Percentiles rank a stretch among this genome's conserved stretches.
Evolutionary conservation across 2,329 filamentous ascomycete species (phyloP).

Genomic region (Colletotrichum gigasporum): DNA sequence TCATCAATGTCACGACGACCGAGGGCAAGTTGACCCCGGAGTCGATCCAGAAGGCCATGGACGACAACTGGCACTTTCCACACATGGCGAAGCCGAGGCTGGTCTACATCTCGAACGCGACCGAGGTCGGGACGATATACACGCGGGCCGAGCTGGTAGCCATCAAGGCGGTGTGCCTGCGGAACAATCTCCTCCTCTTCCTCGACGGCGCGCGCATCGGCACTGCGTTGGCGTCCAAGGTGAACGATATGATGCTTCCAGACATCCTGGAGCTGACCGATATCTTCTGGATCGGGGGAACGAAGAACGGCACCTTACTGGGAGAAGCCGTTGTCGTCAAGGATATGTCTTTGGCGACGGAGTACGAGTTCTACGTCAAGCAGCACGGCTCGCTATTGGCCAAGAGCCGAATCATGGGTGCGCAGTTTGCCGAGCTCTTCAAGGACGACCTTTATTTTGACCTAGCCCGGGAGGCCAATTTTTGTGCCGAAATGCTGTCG

Average conservation of each 20-base stretch:
- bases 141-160: constrained; percentile 50
- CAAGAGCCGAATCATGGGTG: constrained; percentile 58
- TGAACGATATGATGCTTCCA: constrained; percentile 52
- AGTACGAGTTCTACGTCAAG: constrained; percentile 61
- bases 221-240: constrained; percentile 49
- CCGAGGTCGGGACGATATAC: constrained; percentile 60
- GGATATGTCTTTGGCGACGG: constrained; percentile 48
- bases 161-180: constrained; percentile 53
- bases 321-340: constrained; percentile 62
- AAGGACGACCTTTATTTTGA: constrained; percentile 55
- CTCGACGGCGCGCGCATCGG: constrained; percentile 58
- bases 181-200: constrained; percentile 51
- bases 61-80: constrained; percentile 60
- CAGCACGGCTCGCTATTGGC: constrained; percentile 60
- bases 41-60: constrained; percentile 51
- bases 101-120: constrained; percentile 63
- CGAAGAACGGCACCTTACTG: constrained; percentile 60
- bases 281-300: constrained; percentile 65
- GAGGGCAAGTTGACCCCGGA: constrained; percentile 58
- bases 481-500: constrained; percentile 54
- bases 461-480: constrained; percentile 54
- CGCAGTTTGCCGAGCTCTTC: constrained; percentile 61
- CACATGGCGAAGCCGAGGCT: constrained; percentile 61
- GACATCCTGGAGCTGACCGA: constrained; percentile 58
- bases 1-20: constrained; percentile 55